Base-by-base conservation (phyloP, 139 green algal species). In the Chlamydomonas applanata region DNA sequence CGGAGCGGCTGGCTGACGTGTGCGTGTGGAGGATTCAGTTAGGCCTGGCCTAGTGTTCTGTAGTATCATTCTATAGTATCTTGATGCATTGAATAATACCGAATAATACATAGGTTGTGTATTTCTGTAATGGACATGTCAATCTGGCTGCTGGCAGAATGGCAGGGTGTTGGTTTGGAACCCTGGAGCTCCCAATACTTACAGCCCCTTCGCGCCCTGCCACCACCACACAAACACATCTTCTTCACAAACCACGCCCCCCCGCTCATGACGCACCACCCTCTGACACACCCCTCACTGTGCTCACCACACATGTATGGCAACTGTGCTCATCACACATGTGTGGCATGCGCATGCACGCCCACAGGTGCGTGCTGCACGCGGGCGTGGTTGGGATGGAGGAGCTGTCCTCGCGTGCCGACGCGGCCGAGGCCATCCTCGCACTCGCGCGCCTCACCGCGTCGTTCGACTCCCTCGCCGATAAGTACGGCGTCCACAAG, bases 401-500 rank as follows among this genome's bases (percentile, higher is more conserved):
- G 17, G 19, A 11, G 1, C 60, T 78, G 49, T 36, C 72, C 17
- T 68, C 71, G 5, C 46, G 74, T 27, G 73, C 71, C 3, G 79
- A 85, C 57, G 73, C 66, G 1, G 64, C 74, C 16, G 79, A 85
- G 45, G 79, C 71, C 71, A 77, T 85, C 25, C 33, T 77, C 32
- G 73, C 71, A 4, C 75, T 85, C 45, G 79, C 79, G 24, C 56
- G 63, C 11, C 56, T 82, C 16, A 77, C 72, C 75, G 79, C 71
- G 3, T 64, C 73, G 13, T 85, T 82, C 54, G 79, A 85, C 52
- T 34, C 69, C 17, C 65, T 85, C 20, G 62, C 68, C 0, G 79
- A 85, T 46, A 74, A 77, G 59, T 74, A 74, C 35, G 66, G 32
- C 19, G 57, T 85, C 59, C 75, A 81, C 71, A 85, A 85, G 79